A percentile compares a stretch with the other conserved stretches of the same genome.
These are phyloP conservation scores for Thelonectria olida DNA, from an alignment of 2,329 filamentous ascomycete genomes.

Conservation along the genomic window DNA sequence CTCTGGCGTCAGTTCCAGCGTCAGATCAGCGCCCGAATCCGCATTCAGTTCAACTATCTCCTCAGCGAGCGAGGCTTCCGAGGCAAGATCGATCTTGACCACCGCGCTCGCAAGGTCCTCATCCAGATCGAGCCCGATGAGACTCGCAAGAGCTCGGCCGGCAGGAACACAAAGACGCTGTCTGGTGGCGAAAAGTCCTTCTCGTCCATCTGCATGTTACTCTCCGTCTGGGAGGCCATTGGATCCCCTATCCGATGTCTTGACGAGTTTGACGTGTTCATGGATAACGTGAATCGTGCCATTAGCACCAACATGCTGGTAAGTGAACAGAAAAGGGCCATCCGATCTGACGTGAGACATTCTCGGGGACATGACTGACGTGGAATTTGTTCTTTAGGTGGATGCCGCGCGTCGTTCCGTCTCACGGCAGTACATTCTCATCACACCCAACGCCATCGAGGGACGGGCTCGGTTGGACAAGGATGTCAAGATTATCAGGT, in stretches of 20 bases:
- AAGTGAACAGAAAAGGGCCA: slow-evolving; percentile 49
- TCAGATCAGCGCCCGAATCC: slow-evolving; percentile 85
- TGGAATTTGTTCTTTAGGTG: slow-evolving; percentile 62
- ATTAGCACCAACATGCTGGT: slow-evolving; percentile 95
- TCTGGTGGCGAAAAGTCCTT: slow-evolving; percentile 98
- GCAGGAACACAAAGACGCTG: slow-evolving; percentile 88
- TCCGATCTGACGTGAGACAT: slow-evolving; percentile 13
- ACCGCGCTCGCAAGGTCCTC: slow-evolving; percentile 76
- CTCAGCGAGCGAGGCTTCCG: slow-evolving; percentile 90
- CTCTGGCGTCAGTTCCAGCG: slow-evolving; percentile 86
- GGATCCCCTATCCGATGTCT: slow-evolving; percentile 93
- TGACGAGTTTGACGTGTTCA: slow-evolving; percentile 99
- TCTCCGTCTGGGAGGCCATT: slow-evolving; percentile 98
- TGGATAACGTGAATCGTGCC: slow-evolving; percentile 95
- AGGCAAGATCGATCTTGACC: slow-evolving; percentile 82
- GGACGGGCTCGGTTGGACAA: slow-evolving; percentile 64
- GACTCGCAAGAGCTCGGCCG: slow-evolving; percentile 74
- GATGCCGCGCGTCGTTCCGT: slow-evolving; percentile 84
- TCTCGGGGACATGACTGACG: slow-evolving; percentile 2
- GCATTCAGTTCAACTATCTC: slow-evolving; percentile 87
- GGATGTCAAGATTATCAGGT: slow-evolving; percentile 84
- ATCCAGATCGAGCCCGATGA: slow-evolving; percentile 78
- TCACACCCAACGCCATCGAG: slow-evolving; percentile 89
- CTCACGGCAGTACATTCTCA: slow-evolving; percentile 94
- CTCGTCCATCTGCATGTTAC: slow-evolving; percentile 91